A percentile compares a stretch with the other conserved stretches of the same genome.
Evolutionary conservation across 441 rosid species (phyloP).

Genomic region (Bruguiera hainesii): DNA sequence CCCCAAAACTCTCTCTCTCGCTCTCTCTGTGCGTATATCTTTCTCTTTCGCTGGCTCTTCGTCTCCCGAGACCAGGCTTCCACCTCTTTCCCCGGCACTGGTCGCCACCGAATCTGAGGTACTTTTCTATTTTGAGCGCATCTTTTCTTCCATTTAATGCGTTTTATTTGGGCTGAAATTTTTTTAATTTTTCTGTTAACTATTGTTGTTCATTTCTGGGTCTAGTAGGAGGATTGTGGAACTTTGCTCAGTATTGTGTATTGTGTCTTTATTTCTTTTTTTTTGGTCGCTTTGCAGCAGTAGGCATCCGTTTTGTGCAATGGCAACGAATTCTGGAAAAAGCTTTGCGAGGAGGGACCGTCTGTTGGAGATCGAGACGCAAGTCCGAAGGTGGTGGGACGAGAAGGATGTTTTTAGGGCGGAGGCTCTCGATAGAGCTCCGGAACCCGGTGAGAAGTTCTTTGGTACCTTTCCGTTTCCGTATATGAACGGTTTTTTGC

Average conservation of each 20-base stretch:
- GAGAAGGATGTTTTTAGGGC: conserved; percentile 68
- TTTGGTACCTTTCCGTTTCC: conserved; percentile 89
- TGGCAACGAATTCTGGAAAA: conserved; percentile 61
- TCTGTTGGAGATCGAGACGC: conserved; percentile 58
- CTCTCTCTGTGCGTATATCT: neutral
- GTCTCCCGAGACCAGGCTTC: conserved; percentile 11
- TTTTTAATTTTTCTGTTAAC: neutral
- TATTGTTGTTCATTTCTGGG: no score
- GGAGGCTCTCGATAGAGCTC: conserved; percentile 49
- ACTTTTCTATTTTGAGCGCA: neutral
- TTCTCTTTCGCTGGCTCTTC: conserved; percentile 28
- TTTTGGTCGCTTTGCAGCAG: conserved; percentile 27
- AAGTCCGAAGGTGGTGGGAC: conserved; percentile 61
- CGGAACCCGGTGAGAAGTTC: conserved; percentile 68
- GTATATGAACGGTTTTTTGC: conserved; percentile 88
- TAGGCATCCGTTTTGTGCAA: conserved; percentile 40
- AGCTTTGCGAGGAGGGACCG: conserved; percentile 78
- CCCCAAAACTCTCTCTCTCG: no score
- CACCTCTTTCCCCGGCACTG: conserved; percentile 6
- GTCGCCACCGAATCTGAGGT: conserved; percentile 28
- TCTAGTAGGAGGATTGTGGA: no score
- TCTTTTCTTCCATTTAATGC: neutral
- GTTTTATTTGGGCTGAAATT: neutral
- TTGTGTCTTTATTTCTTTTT: neutral
- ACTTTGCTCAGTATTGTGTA: no score